Base-by-base conservation (phyloP, 1,139 yeast genomes). In the Pneumocystis wakefieldiae region DNA sequence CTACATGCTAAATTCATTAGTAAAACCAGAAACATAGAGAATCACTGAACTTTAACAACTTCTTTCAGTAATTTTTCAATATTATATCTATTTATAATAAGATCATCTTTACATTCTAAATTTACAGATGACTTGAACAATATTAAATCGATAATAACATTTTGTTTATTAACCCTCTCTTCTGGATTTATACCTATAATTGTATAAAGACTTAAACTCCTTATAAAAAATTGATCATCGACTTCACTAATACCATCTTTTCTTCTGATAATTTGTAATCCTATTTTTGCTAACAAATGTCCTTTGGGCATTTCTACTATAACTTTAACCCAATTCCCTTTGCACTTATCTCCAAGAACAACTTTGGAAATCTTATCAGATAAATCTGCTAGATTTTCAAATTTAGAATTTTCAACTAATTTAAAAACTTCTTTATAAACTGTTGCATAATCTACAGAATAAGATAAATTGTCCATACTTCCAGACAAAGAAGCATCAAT, bases 121-220 rank as follows among this genome's bases (percentile, higher is more conserved):
- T 48, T 24, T 24, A 48, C 17, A 24, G 32, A 29, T 48, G 73
- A 73, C 66, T 70, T 70, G 66, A 74, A 74, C 24, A 78, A 72
- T 3, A 76, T 73, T 65, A 85, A 72, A 67, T 85, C 87, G 41
- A 91, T 76, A 35, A 83, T 78, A 10, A 88, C 86, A 66, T 81
- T 83, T 73, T 92, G 98, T 68, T 82, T 82, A 70, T 86, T 85
- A 42, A 85, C 74, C 66, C 97, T 78, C 72, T 92, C 98, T 74
- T 90, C 87, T 0, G 91, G 86, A 75, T 89, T 91, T 8, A 92
- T 94, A 2, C 98, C 98, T 68, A 92, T 87, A 57, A 90, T 79
- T 0, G 96, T 86, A 62, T 86, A 79, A 37, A 87, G 74, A 63
- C 81, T 78, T 62, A 91, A 75, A 15, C 81, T 80, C 37, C 77